Evolutionary conservation across 345 rosid species (phyloP), one percentile per base, ranked within the genome.

Genomic region (Adansonia digitata): DNA sequence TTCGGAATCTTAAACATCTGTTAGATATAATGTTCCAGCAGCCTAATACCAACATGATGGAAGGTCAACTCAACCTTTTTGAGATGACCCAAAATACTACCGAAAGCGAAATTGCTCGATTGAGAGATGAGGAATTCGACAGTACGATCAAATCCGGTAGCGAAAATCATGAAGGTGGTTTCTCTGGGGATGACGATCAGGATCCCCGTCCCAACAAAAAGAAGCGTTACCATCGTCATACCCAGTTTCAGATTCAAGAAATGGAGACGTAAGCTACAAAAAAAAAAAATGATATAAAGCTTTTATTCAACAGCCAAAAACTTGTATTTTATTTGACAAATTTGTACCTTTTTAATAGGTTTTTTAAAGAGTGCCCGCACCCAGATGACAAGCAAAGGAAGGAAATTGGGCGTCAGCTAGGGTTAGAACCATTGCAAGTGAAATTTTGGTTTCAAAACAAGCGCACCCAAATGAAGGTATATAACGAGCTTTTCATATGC

Each of bases 361-460:
- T 95, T 85, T 95, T 95, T 86, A 95, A 91, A 71, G 97, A 93
- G 79, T 95, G 99, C 77, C 99, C 99, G 5, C 99, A 95, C 77
- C 99, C 99, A 10, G 99, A 95, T 80, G 98, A 95, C 82, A 95
- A 93, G 88, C 99, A 93, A 80, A 88, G 99, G 82, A 95, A 95
- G 77, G 97, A 90, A 42, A 81, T 95, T 6, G 88, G 99, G 84
- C 88, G 97, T 22, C 94, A 90, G 60, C 83, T 95, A 85, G 92
- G 90, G 80, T 74, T 95, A 69, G 96, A 91, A 77, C 99, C 99
- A 61, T 85, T 95, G 81, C 99, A 95, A 72, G 91, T 95, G 85
- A 95, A 95, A 73, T 95, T 95, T 71, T 95, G 99, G 99, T 93
- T 94, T 88, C 98, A 94, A 76, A 94, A 94, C 86, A 94, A 94